Evolutionary conservation across 345 rosid genomes (phyloP), one percentile per base, ranked within the genome.

Genomic region (Lepidium didymum): DNA sequence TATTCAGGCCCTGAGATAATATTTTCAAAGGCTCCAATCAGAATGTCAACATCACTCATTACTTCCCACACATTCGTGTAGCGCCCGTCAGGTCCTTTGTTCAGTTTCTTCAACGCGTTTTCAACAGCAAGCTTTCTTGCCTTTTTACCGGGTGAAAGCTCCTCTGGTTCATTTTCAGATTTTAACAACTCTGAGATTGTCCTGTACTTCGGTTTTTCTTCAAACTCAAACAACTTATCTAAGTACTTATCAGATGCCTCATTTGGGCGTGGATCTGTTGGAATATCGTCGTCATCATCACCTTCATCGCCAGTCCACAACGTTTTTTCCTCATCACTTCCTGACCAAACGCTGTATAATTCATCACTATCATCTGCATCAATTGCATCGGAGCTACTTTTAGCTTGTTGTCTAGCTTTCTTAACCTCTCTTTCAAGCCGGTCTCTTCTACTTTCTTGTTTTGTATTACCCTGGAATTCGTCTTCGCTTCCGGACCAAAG

Each of bases 301-400:
- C 86, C 87, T 81, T 93, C 97, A 19, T 86, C 85, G 8, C 98
- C 97, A 0, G 96, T 93, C 96, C 97, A 93, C 42, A 93, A 71
- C 13, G 89, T 84, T 86, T 87, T 93, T 75, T 93, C 97, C 53
- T 93, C 97, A 3, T 91, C 99, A 43, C 97, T 91, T 42, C 84
- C 97, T 18, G 96, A 90, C 92, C 94, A 93, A 37, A 93, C 88
- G 16, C 97, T 87, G 67, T 78, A 50, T 53, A 93, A 74, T 66
- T 93, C 95, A 74, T 88, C 98, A 57, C 97, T 90, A 57, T 93
- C 98, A 71, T 88, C 92, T 0, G 85, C 96, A 77, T 93, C 88
- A 18, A 93, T 87, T 44, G 43, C 73, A 62, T 84, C 83, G 0
- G 92, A 87, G 62, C 75, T 83, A 65, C 85, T 89, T 75, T 90